Percentiles rank a stretch among this genome's conserved stretches.
phyloP scores from a whole-genome alignment of 164 flowering plant genomes.

The Santalum album region DNA sequence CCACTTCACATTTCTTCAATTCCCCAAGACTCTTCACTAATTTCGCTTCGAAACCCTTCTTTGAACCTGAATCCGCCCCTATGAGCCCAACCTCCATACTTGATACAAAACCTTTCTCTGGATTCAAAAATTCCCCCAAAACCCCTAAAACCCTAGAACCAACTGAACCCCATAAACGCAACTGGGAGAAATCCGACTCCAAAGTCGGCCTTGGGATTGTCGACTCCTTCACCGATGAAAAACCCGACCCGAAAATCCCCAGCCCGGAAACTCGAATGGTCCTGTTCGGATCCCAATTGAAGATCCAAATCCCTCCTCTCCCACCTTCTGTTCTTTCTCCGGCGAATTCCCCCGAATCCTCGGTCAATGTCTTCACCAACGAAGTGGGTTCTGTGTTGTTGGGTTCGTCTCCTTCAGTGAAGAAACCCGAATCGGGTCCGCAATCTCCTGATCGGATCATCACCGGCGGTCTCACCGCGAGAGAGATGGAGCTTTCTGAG shows the following conservation, averaged over 20 bases:
- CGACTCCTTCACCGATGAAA: constrained; percentile 46
- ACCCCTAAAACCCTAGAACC: constrained; percentile 27
- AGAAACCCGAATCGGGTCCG: constrained; percentile 18
- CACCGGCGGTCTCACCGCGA: constrained; percentile 27
- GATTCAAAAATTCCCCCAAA: constrained; percentile 29
- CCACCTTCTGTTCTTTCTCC: constrained; percentile 26
- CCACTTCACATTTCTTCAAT: constrained; percentile 38
- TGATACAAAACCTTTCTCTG: constrained; percentile 48
- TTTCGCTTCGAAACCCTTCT: constrained; percentile 29
- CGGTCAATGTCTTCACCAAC: constrained; percentile 35
- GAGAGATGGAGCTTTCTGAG: constrained; percentile 73
- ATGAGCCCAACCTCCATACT: constrained; percentile 84
- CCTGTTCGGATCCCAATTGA: constrained; percentile 67
- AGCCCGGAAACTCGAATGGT: constrained; percentile 44
- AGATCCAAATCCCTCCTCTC: constrained; percentile 53
- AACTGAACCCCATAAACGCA: constrained; percentile 10
- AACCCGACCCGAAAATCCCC: constrained; percentile 12
- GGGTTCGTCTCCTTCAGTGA: constrained; percentile 16
- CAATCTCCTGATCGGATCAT: not conserved
- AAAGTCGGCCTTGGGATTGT: constrained; percentile 60
- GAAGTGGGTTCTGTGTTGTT: not conserved
- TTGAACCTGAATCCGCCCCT: constrained; percentile 36
- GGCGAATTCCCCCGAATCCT: constrained; percentile 28
- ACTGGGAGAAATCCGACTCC: constrained; percentile 38
- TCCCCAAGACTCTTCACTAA: constrained; percentile 51